Percentiles rank a stretch among this genome's conserved stretches.
Conservation (phyloP, 2,329 filamentous ascomycete genomes). For the Pseudogymnoascus sp. region DNA sequence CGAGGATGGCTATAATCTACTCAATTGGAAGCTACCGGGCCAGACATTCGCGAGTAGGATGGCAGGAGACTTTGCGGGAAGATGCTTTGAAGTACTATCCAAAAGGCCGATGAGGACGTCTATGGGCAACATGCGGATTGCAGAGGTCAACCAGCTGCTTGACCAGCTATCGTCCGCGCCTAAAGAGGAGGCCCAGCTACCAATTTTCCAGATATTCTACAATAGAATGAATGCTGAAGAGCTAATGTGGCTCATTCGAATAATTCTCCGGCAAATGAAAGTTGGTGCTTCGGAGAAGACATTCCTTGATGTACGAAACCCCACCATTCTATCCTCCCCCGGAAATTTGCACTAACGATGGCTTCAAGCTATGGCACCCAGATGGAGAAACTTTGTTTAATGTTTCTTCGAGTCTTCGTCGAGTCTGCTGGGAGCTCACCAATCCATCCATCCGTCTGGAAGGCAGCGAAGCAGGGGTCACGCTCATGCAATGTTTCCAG, state of each 20-base stretch:
- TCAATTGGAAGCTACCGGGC: constrained; percentile 89
- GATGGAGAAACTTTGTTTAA: constrained; percentile 75
- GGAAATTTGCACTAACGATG: neutral
- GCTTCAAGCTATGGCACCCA: constrained; percentile 60
- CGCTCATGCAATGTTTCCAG: constrained; percentile 91
- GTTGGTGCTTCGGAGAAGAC: constrained; percentile 79
- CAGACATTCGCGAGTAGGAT: constrained; percentile 53
- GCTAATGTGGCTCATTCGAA: constrained; percentile 87
- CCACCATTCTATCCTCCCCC: no score
- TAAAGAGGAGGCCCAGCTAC: constrained; percentile 76
- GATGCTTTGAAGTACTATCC: constrained; percentile 78
- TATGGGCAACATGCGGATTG: constrained; percentile 73
- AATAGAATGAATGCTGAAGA: constrained; percentile 87
- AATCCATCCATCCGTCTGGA: constrained; percentile 66
- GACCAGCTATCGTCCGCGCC: constrained; percentile 68
- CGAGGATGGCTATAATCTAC: constrained; percentile 74
- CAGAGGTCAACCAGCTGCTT: constrained; percentile 79
- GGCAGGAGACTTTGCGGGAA: constrained; percentile 85
- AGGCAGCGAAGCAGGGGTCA: constrained; percentile 64
- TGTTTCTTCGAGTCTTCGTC: constrained; percentile 79
- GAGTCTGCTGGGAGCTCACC: constrained; percentile 90
- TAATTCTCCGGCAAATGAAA: constrained; percentile 73
- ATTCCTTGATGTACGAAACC: constrained; percentile 51
- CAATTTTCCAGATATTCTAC: constrained; percentile 79
- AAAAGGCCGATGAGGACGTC: constrained; percentile 71